Base-by-base conservation (phyloP, 345 rosid species). In the Eucalyptus tenuipes region DNA sequence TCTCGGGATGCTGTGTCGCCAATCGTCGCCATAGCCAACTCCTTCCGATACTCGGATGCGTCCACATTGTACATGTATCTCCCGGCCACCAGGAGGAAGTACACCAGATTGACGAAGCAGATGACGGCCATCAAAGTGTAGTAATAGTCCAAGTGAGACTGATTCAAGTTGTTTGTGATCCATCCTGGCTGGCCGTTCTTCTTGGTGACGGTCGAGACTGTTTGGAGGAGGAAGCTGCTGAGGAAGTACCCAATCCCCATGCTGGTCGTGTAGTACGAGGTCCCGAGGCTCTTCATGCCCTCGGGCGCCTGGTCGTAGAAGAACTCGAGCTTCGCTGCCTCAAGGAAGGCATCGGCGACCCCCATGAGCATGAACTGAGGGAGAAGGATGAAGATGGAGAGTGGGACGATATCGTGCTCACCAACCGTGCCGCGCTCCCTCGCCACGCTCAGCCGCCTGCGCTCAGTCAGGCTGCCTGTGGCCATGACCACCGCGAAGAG, bases 251-350 rank as follows among this genome's bases (percentile, higher is more conserved):
- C 99, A 11, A 97, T 49, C 16, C 95, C 98, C 68, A 96, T 31
- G 90, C 95, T 92, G 13, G 91, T 94, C 3, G 92, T 89, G 75
- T 93, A 96, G 89, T 94, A 96, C 0, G 99, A 94, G n/a, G 99
- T 94, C 40, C 99, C 98, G 1, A 97, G 89, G 59, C 99, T 94
- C 86, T 97, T 97, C 99, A 95, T 96, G 50, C 95, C 94, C 59
- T 94, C 93, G 0, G 99, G 98, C 6, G 98, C 97, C 86, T 96
- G 99, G 64, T 95, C 97, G 64, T 95, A 96, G 97, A 97, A 97
- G 55, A 95, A 96, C 82, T 96, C 97, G 12, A 97, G 82, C 93
- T 97, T 97, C 5, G 97, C 96, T 3, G 94, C 96, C 88, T 96
- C 97, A 20, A 91, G 86, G 29, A 97, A 96, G 3, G 94, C 50